phyloP scores from a whole-genome alignment of 2,329 filamentous ascomycete species.

The Paracamarosporium sp. region DNA sequence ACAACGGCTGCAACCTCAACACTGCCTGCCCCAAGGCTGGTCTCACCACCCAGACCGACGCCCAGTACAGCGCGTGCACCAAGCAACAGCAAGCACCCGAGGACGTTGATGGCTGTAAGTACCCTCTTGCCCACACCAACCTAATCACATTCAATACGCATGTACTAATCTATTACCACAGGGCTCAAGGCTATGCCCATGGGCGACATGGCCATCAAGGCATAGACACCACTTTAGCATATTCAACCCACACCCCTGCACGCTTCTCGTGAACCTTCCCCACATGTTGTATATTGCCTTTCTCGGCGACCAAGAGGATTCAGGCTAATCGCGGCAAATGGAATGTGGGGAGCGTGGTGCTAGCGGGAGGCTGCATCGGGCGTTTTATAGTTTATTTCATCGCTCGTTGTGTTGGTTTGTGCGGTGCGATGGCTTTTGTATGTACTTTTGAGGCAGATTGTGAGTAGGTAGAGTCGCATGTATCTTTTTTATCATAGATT shows the following conservation, averaged over 20 bases:
- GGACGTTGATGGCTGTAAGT: conserved; percentile 41
- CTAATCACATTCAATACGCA: background rate
- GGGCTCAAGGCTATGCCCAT: conserved; percentile 30
- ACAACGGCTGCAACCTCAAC: conserved; percentile 49
- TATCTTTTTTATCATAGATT: background rate
- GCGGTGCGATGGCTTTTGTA: background rate
- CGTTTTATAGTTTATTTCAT: conserved; percentile 9
- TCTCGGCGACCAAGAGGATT: background rate
- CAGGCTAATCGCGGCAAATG: conserved; percentile 3
- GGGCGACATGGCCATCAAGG: conserved; percentile 9
- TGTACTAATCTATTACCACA: conserved; percentile 20
- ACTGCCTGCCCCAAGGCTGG: conserved; percentile 38
- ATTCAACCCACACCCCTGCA: background rate
- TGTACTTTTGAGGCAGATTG: background rate
- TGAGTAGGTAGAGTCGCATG: background rate
- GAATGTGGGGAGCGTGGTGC: conserved; percentile 1
- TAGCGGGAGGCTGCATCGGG: conserved; percentile 4
- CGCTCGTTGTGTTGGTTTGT: background rate
- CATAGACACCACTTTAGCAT: conserved; percentile 1
- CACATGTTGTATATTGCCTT: conserved; percentile 3
- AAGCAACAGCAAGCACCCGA: conserved; percentile 43
- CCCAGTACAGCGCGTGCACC: conserved; percentile 38
- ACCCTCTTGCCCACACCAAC: background rate
- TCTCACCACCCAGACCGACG: conserved; percentile 33
- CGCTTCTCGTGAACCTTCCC: background rate